phyloP scores from a whole-genome alignment of 805 yeast genomes.

The Suhomyces tanzawaensis region DNA sequence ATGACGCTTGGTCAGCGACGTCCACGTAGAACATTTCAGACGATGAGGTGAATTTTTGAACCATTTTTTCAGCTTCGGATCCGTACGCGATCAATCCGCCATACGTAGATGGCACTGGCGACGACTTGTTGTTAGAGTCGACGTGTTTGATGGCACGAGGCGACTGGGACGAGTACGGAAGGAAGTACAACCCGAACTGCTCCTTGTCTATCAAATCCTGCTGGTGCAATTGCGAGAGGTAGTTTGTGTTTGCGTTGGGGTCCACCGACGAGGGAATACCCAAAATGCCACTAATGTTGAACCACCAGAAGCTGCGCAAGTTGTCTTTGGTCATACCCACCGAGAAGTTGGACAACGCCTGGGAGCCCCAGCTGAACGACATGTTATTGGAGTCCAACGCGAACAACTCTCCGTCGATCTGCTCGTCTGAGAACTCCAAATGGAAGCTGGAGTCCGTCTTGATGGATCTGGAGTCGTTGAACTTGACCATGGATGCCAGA shows the following conservation, averaged over 20 bases:
- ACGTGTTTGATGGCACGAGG: conserved; percentile 14
- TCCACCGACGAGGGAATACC: conserved; percentile 45
- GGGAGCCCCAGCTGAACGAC: conserved; percentile 29
- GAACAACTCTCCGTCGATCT: conserved; percentile 49
- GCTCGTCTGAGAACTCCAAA: conserved; percentile 52
- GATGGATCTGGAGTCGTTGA: conserved; percentile 17
- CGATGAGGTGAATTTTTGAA: conserved; percentile 12
- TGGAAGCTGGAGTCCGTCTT: conserved; percentile 36
- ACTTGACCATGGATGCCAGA: conserved; percentile 21
- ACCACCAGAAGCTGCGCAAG: conserved; percentile 51
- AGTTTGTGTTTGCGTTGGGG: conserved; percentile 33
- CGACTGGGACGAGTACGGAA: conserved; percentile 8
- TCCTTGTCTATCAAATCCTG: conserved; percentile 32
- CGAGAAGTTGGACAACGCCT: conserved; percentile 28
- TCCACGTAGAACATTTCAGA: conserved; percentile 43
- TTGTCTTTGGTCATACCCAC: conserved; percentile 55
- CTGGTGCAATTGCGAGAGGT: conserved; percentile 38
- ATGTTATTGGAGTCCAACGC: conserved; percentile 27
- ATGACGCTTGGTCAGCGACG: conserved; percentile 28
- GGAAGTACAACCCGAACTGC: conserved; percentile 35
- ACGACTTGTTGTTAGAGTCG: conserved; percentile 15
- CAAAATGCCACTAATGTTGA: conserved; percentile 57
- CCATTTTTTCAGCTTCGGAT: conserved; percentile 13
- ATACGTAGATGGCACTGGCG: conserved; percentile 27
- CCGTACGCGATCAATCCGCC: conserved; percentile 31